Evolutionary conservation across 1,284 basidiomycete genomes (phyloP).

Genomic region (Crucibulum parvulum): DNA sequence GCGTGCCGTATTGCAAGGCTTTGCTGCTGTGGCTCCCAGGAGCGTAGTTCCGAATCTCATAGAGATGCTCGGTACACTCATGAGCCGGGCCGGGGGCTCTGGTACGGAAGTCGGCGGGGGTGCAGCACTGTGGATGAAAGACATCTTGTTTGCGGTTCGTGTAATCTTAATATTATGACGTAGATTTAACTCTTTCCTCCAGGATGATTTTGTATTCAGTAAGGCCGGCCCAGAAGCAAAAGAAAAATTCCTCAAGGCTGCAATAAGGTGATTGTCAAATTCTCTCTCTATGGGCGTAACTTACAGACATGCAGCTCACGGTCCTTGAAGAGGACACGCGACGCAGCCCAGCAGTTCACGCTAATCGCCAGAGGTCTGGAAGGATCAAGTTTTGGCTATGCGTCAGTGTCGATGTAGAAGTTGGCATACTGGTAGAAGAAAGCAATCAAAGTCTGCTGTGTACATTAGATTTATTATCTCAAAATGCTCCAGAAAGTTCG

Average conservation of each 20-base stretch:
- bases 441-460: no score
- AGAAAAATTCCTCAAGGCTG: slow-evolving; percentile 76
- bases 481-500: no score
- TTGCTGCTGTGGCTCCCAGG: slow-evolving; percentile 83
- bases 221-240: slow-evolving; percentile 76
- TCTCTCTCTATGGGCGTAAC: neutral
- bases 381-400: slow-evolving; percentile 78
- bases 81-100: slow-evolving; percentile 51
- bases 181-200: neutral
- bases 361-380: slow-evolving; percentile 78
- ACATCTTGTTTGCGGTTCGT: slow-evolving; percentile 74
- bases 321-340: slow-evolving; percentile 68
- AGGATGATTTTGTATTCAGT: slow-evolving; percentile 71
- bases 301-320: slow-evolving; percentile 52
- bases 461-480: no score
- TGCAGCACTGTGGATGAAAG: slow-evolving; percentile 66
- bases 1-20: slow-evolving; percentile 75
- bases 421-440: no score
- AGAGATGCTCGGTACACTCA: slow-evolving; percentile 75
- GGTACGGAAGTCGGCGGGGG: slow-evolving; percentile 54
- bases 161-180: neutral
- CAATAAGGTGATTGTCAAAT: slow-evolving; percentile 64
- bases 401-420: slow-evolving; percentile 42
- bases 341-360: slow-evolving; percentile 80
- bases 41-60: slow-evolving; percentile 86